These are phyloP conservation scores for Scheffersomyces cryptocercus DNA, from an alignment of 1,139 yeast species.

Conservation along the genomic window DNA sequence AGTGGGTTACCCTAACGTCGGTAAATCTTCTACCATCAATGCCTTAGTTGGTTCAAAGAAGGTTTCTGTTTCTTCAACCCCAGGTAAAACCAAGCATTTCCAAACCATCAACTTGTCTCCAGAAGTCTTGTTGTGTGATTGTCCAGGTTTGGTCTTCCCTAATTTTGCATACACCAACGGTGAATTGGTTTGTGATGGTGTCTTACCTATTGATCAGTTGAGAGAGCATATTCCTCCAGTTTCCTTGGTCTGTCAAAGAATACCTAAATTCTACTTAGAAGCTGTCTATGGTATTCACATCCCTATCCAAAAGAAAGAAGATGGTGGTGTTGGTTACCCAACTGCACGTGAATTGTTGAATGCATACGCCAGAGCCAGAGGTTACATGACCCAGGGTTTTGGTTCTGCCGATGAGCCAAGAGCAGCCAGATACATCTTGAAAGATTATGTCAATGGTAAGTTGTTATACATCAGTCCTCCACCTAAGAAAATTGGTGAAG, in stretches of 20 bases:
- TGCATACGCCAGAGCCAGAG: slow-evolving; percentile 96
- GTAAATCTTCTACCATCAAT: slow-evolving; percentile 94
- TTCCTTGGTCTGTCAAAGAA: slow-evolving; percentile 79
- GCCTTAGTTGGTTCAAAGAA: slow-evolving; percentile 95
- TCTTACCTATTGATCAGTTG: slow-evolving; percentile 93
- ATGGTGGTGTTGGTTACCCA: slow-evolving; percentile 88
- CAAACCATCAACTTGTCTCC: slow-evolving; percentile 90
- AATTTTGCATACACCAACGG: slow-evolving; percentile 96
- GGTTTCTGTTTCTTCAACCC: slow-evolving; percentile 96
- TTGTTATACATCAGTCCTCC: slow-evolving; percentile 87
- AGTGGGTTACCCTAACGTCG: slow-evolving; percentile 96
- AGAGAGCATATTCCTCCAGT: slow-evolving; percentile 94
- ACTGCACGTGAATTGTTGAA: slow-evolving; percentile 86
- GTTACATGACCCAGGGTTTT: slow-evolving; percentile 95
- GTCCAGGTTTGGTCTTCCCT: slow-evolving; percentile 99
- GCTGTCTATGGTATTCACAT: slow-evolving; percentile 94
- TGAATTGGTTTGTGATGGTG: slow-evolving; percentile 97
- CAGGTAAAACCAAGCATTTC: slow-evolving; percentile 98
- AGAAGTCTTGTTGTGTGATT: slow-evolving; percentile 87
- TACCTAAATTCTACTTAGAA: slow-evolving; percentile 86
- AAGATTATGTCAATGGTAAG: slow-evolving; percentile 94
- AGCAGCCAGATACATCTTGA: slow-evolving; percentile 88
- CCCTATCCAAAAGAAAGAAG: slow-evolving; percentile 68
- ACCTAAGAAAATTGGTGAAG: slow-evolving; percentile 52
- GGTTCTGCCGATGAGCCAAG: slow-evolving; percentile 97